Evolutionary conservation across 148 eudicot genomes (phyloP), one percentile per base, ranked within the genome.

Genomic region (Polygonum maritimum): DNA sequence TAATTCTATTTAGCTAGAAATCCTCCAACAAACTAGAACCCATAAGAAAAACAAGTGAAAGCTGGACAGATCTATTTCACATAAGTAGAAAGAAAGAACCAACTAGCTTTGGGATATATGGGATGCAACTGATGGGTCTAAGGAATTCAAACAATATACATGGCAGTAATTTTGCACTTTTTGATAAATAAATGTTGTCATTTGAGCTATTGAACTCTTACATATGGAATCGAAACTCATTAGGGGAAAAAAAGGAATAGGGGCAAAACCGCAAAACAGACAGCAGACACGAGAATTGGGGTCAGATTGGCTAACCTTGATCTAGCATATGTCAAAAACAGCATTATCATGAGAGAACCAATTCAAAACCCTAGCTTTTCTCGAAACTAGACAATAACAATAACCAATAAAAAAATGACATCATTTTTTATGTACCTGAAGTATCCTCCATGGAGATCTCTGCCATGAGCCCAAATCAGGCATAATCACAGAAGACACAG

Each of bases 321-420:
- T 92, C 98, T 97, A 95, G 74, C 94, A 89, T 5, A 89, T 49
- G 38, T 95, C 98, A 80, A 92, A 95, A 82, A 95, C 86, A 45
- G 96, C 92, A 85, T 92, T 95, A 19, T 89, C 85, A 80, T 95
- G 97, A 7, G 91, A 96, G 74, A 76, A 77, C 96, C 98, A 92
- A 52, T 82, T 85, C 31, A 78, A 78, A 45, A 87, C 82, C 78
- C 83, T 85, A 26, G 97, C 83, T 84, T 82, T 89, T 62, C 84
- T 97, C 90, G 97, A 74, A 40, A 71, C 52, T 16, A 48, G 31
- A 26, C 31, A 26, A 26, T 1, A 26, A 45, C 49, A 12, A 0
- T 26, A 26, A 47, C 62, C 19, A 38, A 65, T 78, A 71, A 21
- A 40, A 12, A 26, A 26, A 26, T 26, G 31, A 26, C 31, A 26